A percentile compares a stretch with the other conserved stretches of the same genome.
phyloP scores from a whole-genome alignment of 2,329 filamentous ascomycete species.

The Camillea tinctor region DNA sequence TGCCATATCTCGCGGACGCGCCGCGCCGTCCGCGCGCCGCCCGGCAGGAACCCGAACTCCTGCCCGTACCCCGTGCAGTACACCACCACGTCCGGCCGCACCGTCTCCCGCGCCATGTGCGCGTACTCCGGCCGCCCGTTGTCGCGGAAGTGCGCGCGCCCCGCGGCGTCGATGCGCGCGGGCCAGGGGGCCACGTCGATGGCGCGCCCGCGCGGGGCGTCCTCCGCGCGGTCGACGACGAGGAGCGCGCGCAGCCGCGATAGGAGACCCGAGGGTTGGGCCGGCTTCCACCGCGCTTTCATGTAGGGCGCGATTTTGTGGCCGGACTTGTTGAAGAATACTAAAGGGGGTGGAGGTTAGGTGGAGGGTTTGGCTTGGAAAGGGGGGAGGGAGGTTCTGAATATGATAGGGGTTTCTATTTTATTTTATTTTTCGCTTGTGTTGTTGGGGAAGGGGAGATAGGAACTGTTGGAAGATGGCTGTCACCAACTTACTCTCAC shows the following conservation, averaged over 20 bases:
- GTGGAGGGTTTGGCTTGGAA: too few relatives aligned
- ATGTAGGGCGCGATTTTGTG: conserved; percentile 22
- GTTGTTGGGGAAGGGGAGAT: too few relatives aligned
- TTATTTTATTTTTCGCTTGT: too few relatives aligned
- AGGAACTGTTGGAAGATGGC: too few relatives aligned
- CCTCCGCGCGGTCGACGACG: conserved; percentile 40
- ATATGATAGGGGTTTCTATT: too few relatives aligned
- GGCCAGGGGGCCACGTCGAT: conserved; percentile 49
- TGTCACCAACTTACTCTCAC: conserved; percentile 24
- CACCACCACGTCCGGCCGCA: conserved; percentile 45
- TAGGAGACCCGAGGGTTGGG: conserved; percentile 31
- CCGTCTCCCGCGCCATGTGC: conserved; percentile 22
- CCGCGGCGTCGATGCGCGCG: conserved; percentile 33
- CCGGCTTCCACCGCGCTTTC: conserved; percentile 17
- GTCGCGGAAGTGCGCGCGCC: conserved; percentile 37
- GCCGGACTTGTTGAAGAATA: conserved; percentile 37
- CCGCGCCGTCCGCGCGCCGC: too few relatives aligned
- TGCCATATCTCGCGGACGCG: conserved; percentile 52
- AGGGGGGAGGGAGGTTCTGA: too few relatives aligned
- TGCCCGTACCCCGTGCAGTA: conserved; percentile 48
- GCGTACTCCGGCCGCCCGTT: conserved; percentile 29
- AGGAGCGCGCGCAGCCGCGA: conserved; percentile 37
- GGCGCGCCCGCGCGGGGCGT: conserved; percentile 35
- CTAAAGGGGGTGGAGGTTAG: conserved; percentile 22
- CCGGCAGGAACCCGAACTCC: conserved; percentile 42